phyloP scores from a whole-genome alignment of 2,329 filamentous ascomycete species.

The Hypoxylon sp. region DNA sequence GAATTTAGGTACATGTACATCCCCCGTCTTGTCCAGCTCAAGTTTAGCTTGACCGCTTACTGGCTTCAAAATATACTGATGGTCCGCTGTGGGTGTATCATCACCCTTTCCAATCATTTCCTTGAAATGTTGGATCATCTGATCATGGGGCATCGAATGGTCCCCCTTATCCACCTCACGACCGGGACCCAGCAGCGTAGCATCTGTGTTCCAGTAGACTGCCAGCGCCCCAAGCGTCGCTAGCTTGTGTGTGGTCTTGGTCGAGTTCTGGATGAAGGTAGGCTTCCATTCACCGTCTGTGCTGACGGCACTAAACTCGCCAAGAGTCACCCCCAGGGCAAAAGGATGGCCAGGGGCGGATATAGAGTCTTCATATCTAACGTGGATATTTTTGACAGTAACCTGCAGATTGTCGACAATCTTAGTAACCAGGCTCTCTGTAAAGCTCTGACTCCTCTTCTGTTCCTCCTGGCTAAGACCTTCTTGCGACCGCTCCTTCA shows the following conservation, averaged over 20 bases:
- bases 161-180: conserved; percentile 72
- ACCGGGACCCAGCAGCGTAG: conserved; percentile 81
- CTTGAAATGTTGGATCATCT: conserved; percentile 80
- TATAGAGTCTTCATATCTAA: conserved; percentile 97
- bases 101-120: conserved; percentile 80
- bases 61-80: conserved; percentile 95
- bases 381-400: conserved; percentile 96
- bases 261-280: conserved; percentile 91
- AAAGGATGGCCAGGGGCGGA: conserved; percentile 96
- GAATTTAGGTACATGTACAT: conserved; percentile 79
- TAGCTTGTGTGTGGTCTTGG: conserved; percentile 87
- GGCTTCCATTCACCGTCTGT: conserved; percentile 95
- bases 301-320: conserved; percentile 96
- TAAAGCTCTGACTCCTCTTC: conserved; percentile 97
- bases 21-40: conserved; percentile 92
- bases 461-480: conserved; percentile 95
- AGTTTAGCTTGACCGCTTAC: conserved; percentile 95
- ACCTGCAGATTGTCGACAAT: conserved; percentile 99
- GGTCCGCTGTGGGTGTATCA: conserved; percentile 60
- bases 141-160: conserved; percentile 73
- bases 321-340: conserved; percentile 87
- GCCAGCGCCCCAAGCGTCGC: conserved; percentile 89
- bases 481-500: conserved; percentile 92
- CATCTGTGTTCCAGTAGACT: conserved; percentile 98
- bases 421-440: conserved; percentile 90